Conservation (phyloP, 1,284 basidiomycete species). For the Cutaneotrichosporon mucoides region DNA sequence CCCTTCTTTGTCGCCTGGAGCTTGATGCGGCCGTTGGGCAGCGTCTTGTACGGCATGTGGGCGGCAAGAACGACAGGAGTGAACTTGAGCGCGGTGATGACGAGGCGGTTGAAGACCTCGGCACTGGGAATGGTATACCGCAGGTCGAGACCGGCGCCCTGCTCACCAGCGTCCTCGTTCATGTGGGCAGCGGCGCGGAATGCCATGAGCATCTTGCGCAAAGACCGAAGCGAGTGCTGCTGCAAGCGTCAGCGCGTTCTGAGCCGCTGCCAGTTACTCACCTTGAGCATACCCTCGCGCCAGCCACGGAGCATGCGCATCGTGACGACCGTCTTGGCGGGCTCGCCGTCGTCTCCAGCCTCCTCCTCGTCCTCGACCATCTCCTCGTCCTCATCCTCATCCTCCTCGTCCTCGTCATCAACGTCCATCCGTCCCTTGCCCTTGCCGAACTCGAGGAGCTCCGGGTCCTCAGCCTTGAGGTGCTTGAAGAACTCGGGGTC, state of each 20-base stretch:
- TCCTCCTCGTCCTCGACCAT: conserved; percentile 46
- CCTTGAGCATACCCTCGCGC: conserved; percentile 88
- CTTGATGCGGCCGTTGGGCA: conserved; percentile 69
- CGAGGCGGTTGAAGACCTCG: conserved; percentile 85
- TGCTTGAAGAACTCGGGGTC: conserved; percentile 99
- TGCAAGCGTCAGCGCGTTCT: conserved; percentile 40
- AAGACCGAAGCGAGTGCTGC: conserved; percentile 78
- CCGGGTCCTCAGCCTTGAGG: conserved; percentile 89
- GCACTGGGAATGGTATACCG: conserved; percentile 79
- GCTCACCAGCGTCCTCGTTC: conserved; percentile 66
- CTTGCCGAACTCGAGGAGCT: conserved; percentile 70
- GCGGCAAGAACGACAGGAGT: conserved; percentile 84
- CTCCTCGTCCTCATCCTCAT: conserved; percentile 47
- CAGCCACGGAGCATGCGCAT: conserved; percentile 70
- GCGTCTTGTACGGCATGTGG: conserved; percentile 81
- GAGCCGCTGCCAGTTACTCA: conserved; percentile 35
- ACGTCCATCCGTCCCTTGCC: conserved; percentile 45
- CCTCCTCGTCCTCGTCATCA: conserved; percentile 47
- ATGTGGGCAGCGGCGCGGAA: conserved; percentile 84
- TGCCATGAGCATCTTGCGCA: conserved; percentile 79
- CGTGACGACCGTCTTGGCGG: conserved; percentile 57
- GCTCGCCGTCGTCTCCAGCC: conserved; percentile 42
- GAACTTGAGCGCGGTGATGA: conserved; percentile 82
- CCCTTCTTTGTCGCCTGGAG: conserved; percentile 49
- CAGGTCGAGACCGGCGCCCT: conserved; percentile 49